phyloP scores from a whole-genome alignment of 345 rosid genomes.

The Cardamine chenopodiifolia region DNA sequence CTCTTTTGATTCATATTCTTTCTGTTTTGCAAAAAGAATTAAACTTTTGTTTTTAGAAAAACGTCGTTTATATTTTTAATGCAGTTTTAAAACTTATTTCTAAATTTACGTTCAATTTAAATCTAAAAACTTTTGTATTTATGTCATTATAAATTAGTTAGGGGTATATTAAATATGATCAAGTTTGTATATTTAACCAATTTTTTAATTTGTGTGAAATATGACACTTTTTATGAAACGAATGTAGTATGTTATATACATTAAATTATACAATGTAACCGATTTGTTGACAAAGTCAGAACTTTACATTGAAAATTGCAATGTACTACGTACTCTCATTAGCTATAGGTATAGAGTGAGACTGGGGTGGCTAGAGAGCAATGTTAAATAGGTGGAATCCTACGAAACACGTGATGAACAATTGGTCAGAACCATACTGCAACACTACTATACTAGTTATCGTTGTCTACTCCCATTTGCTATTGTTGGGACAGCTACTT shows the following conservation, averaged over 20 bases:
- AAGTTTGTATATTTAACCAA: too few relatives aligned
- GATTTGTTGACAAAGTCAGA: not conserved
- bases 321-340: not conserved
- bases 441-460: constrained; percentile 2
- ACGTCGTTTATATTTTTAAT: too few relatives aligned
- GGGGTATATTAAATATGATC: too few relatives aligned
- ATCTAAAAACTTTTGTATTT: too few relatives aligned
- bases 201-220: too few relatives aligned
- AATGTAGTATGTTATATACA: not conserved
- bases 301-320: not conserved
- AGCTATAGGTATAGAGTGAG: constrained; percentile 23
- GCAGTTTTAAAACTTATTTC: too few relatives aligned
- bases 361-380: constrained; percentile 2
- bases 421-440: constrained; percentile 30
- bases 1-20: not conserved
- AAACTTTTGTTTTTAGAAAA: too few relatives aligned
- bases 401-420: constrained; percentile 23
- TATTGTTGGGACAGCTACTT: constrained; percentile 22
- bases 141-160: too few relatives aligned
- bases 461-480: constrained; percentile 15
- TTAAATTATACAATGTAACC: not conserved
- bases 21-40: too few relatives aligned
- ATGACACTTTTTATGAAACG: too few relatives aligned
- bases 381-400: constrained; percentile 1
- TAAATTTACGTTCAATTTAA: too few relatives aligned